Conservation (phyloP, 441 rosid species). For the Jatropha multifida region DNA sequence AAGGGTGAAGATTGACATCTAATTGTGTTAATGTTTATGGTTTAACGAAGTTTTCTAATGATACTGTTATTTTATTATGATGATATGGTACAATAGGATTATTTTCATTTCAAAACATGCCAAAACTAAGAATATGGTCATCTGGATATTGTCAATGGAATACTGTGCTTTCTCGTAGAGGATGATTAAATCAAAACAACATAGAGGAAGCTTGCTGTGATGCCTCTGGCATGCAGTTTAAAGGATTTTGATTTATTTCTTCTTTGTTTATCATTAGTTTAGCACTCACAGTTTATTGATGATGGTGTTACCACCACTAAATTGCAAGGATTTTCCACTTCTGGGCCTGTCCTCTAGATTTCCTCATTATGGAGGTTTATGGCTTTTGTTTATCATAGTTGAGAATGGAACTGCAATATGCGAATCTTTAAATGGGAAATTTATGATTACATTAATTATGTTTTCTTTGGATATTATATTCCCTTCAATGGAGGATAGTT, state of each 20-base stretch:
- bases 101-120: not conserved
- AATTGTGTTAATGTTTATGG: not conserved
- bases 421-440: not conserved
- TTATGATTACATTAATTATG: not conserved
- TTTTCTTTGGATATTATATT: not conserved
- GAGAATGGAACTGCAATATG: not conserved
- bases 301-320: too few species aligned
- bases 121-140: not conserved
- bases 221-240: not conserved
- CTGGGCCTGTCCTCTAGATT: not conserved
- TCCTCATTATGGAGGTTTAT: not conserved
- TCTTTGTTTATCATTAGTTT: not conserved
- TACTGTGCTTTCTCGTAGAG: not conserved
- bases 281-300: not conserved
- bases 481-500: not conserved
- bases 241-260: not conserved
- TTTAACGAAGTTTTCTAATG: not conserved
- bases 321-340: not conserved
- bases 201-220: not conserved
- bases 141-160: not conserved
- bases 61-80: not conserved
- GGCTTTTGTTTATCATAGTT: not conserved
- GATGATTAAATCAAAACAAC: not conserved
- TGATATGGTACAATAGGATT: not conserved
- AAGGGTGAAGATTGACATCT: slow-evolving; percentile 6